These are phyloP conservation scores for Sporothrix inflata DNA, from an alignment of 2,329 filamentous ascomycete species.

Conservation along the genomic window DNA sequence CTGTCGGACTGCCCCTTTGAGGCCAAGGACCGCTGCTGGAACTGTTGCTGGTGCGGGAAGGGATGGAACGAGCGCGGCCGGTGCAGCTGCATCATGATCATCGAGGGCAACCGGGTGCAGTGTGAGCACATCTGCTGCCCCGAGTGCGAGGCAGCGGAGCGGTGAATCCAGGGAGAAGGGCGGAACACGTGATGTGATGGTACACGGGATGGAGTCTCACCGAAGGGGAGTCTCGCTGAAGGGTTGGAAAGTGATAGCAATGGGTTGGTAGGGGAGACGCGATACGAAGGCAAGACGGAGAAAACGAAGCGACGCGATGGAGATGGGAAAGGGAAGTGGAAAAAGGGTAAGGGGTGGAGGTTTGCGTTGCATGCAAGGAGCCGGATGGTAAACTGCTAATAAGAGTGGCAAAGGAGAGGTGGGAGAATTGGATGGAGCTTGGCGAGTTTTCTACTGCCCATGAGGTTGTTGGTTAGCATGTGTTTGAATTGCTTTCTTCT, in stretches of 20 bases:
- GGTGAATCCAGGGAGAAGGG: background rate
- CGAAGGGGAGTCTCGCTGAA: background rate
- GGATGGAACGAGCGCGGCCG: slow-evolving; percentile 54
- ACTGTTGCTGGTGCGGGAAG: slow-evolving; percentile 61
- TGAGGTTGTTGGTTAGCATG: background rate
- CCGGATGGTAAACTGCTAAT: background rate
- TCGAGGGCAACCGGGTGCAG: slow-evolving; percentile 52
- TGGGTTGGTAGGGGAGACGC: background rate
- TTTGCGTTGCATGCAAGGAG: background rate
- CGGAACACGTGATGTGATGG: background rate
- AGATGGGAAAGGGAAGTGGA: no score
- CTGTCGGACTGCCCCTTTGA: slow-evolving; percentile 55
- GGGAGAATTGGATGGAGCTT: slow-evolving; percentile 34
- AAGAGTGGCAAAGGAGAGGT: background rate
- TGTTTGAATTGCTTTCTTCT: background rate
- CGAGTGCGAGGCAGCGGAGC: slow-evolving; percentile 47
- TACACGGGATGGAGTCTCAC: background rate
- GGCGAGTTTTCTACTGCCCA: slow-evolving; percentile 22
- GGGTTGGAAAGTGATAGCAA: background rate
- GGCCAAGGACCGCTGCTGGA: slow-evolving; percentile 54
- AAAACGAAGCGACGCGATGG: no score
- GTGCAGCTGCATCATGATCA: slow-evolving; percentile 58
- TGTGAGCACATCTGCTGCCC: slow-evolving; percentile 60
- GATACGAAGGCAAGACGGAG: background rate
- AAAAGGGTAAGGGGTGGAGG: background rate